phyloP scores from a whole-genome alignment of 1,284 basidiomycete genomes.

The Ceratobasidium sp. region DNA sequence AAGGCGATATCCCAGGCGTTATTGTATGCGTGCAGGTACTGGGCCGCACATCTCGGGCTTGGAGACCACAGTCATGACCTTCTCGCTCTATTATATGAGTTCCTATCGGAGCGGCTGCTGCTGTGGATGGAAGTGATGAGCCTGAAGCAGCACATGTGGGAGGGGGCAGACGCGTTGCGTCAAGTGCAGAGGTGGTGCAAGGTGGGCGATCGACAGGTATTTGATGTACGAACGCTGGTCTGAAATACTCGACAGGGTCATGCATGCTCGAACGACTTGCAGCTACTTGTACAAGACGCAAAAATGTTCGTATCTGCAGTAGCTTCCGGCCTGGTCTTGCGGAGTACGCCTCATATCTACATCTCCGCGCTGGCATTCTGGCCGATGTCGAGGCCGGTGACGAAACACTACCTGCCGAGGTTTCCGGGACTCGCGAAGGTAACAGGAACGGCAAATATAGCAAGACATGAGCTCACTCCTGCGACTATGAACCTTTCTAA shows the following conservation, averaged over 20 bases:
- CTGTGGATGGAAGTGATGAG: conserved; percentile 36
- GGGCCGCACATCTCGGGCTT: neutral
- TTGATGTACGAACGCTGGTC: neutral
- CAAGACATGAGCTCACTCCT: too few species aligned
- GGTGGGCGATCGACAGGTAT: too few species aligned
- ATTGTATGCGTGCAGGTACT: conserved; percentile 22
- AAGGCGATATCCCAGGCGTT: neutral
- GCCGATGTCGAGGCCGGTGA: conserved; percentile 14
- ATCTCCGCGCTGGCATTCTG: conserved; percentile 47
- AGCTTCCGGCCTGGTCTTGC: conserved; percentile 4
- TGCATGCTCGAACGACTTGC: neutral
- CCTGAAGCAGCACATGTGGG: conserved; percentile 1
- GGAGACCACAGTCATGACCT: neutral
- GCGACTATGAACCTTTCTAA: too few species aligned
- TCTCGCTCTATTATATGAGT: neutral
- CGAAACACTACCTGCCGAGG: neutral
- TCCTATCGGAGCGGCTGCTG: conserved; percentile 15
- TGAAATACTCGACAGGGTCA: neutral
- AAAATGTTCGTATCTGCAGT: conserved; percentile 43
- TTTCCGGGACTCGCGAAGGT: neutral
- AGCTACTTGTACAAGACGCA: conserved; percentile 33
- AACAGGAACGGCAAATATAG: neutral
- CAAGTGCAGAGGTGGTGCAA: neutral
- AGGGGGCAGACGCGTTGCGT: neutral
- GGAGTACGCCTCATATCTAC: conserved; percentile 49